Evolutionary conservation across 1,139 yeast species (phyloP).

Genomic region (Saccharomyces uvarum): DNA sequence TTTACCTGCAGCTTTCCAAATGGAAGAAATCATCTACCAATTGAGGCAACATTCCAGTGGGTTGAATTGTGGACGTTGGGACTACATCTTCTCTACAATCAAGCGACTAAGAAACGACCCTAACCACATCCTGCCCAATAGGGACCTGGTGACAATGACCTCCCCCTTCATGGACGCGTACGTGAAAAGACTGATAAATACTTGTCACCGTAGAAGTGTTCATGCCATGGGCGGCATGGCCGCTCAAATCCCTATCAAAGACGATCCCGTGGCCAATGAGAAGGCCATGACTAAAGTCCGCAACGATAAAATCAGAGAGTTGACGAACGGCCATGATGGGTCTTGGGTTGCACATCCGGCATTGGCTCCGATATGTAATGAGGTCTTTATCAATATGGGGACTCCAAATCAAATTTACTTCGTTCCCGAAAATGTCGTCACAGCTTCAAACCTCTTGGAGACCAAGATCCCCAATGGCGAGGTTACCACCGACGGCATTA

Average conservation of each 20-base stretch:
- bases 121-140: conserved; percentile 56
- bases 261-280: conserved; percentile 52
- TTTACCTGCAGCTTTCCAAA: conserved; percentile 64
- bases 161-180: conserved; percentile 71
- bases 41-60: conserved; percentile 62
- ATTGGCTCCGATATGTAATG: conserved; percentile 64
- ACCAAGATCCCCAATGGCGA: conserved; percentile 56
- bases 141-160: conserved; percentile 69
- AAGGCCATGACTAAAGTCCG: conserved; percentile 60
- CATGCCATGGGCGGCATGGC: conserved; percentile 86
- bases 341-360: conserved; percentile 90
- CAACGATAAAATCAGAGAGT: conserved; percentile 65
- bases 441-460: conserved; percentile 55
- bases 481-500: conserved; percentile 60
- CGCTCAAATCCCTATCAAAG: conserved; percentile 71
- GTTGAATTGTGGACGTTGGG: conserved; percentile 73
- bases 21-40: conserved; percentile 65
- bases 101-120: conserved; percentile 55
- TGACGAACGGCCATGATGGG: conserved; percentile 72
- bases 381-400: conserved; percentile 71
- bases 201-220: conserved; percentile 64
- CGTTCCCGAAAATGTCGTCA: conserved; percentile 37
- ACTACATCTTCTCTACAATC: conserved; percentile 62
- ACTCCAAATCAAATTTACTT: conserved; percentile 71
- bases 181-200: conserved; percentile 56